Percentiles rank a stretch among this genome's conserved stretches.
These are phyloP conservation scores for Aureobasidium sp. DNA, from an alignment of 2,329 filamentous ascomycete genomes.

Conservation along the genomic window DNA sequence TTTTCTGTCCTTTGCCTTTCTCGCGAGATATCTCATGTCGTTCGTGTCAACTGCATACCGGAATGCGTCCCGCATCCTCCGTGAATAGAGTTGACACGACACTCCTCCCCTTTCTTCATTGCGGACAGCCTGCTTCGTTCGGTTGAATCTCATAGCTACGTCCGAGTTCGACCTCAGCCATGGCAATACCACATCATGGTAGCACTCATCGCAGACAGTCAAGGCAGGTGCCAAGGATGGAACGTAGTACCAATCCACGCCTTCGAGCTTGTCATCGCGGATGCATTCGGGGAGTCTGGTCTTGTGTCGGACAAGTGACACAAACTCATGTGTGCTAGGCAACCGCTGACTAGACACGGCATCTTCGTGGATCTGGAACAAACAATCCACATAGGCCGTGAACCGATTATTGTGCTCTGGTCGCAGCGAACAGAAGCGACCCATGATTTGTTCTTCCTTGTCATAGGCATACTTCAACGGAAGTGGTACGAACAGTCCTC, in stretches of 20 bases:
- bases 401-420: slow-evolving; percentile 50
- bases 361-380: slow-evolving; percentile 47
- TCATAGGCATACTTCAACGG: slow-evolving; percentile 36
- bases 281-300: slow-evolving; percentile 56
- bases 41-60: slow-evolving; percentile 56
- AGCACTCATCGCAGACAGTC: slow-evolving; percentile 83
- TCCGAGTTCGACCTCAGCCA: slow-evolving; percentile 47
- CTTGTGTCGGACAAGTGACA: slow-evolving; percentile 56
- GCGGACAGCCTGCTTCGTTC: slow-evolving; percentile 50
- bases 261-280: slow-evolving; percentile 54
- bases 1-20: slow-evolving; percentile 51
- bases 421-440: slow-evolving; percentile 63
- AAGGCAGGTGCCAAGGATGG: slow-evolving; percentile 62
- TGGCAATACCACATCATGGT: slow-evolving; percentile 70
- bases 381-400: slow-evolving; percentile 48
- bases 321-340: slow-evolving; percentile 54
- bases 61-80: slow-evolving; percentile 71
- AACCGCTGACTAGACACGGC: slow-evolving; percentile 31
- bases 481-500: slow-evolving; percentile 53
- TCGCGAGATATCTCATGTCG: slow-evolving; percentile 60
- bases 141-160: slow-evolving; percentile 60
- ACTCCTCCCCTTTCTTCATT: slow-evolving; percentile 37
- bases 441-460: slow-evolving; percentile 21
- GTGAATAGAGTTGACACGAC: slow-evolving; percentile 71
- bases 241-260: slow-evolving; percentile 70